Evolutionary conservation across 2,329 filamentous ascomycete genomes (phyloP), one percentile per base, ranked within the genome.

Genomic region (Penicillium aurantiogriseum): DNA sequence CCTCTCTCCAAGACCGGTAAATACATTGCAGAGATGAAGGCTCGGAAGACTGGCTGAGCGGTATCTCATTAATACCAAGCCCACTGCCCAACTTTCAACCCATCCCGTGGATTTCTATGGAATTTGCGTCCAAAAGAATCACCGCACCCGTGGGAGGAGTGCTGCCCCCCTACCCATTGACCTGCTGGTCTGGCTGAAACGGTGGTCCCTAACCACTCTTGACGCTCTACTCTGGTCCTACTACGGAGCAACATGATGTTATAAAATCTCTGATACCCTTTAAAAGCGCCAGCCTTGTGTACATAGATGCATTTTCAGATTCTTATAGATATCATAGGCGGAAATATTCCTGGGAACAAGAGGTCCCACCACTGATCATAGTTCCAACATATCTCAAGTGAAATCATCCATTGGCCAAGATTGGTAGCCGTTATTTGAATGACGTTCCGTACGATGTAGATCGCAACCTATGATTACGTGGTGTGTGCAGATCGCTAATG

Each of bases 21-120:
- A n/a, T 99, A 92, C 88, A 87, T 96, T 36, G 83, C 85, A 62
- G 89, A 94, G 66, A 92, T 92, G 73, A 97, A 97, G 79, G 83
- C 79, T 67, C 87, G 90, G 72, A 90, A 85, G 62, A 66, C 66
- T 13, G 61, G 64, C 49, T 72, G 69, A 71, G 45, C 23, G 19
- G 19, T n/a, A 51, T 21, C 11, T 36, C 35, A 33, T 33, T 35
- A 21, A 25, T 7, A 25, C n/a, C n/a, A 42, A 29, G 43, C n/a
- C 27, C 29, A 21, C 39, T 36, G 13, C 27, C 9, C 36, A n/a
- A 27, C 40, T 40, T 45, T 19, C 40, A 17, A 45, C 25, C 21
- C 19, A 31, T 36, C 35, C 21, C 17, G 25, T 47, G 19, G 8
- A 31, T 47, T 42, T 33, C 39, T n/a, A 21, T 56, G 27, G 17